Evolutionary conservation across 306 rosid species (phyloP), one percentile per base, ranked within the genome.

Genomic region (Vigna hirtella): DNA sequence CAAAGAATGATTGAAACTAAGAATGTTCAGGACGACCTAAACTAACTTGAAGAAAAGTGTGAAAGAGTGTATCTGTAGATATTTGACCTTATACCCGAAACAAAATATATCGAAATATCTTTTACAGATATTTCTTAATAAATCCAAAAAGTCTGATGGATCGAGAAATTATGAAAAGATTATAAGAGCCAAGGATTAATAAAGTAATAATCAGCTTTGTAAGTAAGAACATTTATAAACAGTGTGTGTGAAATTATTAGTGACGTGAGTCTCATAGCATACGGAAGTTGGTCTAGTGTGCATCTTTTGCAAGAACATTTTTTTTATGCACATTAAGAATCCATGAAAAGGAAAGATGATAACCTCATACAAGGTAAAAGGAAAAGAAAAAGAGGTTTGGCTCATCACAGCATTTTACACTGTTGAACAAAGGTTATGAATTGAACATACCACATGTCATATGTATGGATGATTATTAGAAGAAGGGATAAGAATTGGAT

Each of bases 331-430:
- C 57, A 22, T 4, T n/a, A 47, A 74, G 80, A 55, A 74, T 74
- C 80, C 75, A 42, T 24, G 78, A 81, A 61, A 69, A 61, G 59
- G 40, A 61, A 81, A 76, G 52, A 70, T 24, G 81, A 81, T 50
- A 49, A 43, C 51, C 45, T 34, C 30, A 68, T 34, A 49, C 4
- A 67, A n/a, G 72, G 13, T 14, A 58, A 20, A 74, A 45, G 50
- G 6, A 74, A n/a, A 15, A 24, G 14, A 12, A 7, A 49, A 34
- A 63, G 11, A 80, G 43, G 85, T 69, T 70, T 52, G 66, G 2
- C 15, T 75, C 49, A 18, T 69, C 43, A 49, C 24, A 82, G 32
- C 50, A 8, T 38, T 68, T 49, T 49, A 38, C 14, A 47, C 43
- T 68, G 26, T 48, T n/a, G 53, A 66, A 43, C 0, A 75, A 85